Evolutionary conservation across 1,284 basidiomycete genomes (phyloP), one percentile per base, ranked within the genome.

Genomic region (Pseudozyma thailandica): DNA sequence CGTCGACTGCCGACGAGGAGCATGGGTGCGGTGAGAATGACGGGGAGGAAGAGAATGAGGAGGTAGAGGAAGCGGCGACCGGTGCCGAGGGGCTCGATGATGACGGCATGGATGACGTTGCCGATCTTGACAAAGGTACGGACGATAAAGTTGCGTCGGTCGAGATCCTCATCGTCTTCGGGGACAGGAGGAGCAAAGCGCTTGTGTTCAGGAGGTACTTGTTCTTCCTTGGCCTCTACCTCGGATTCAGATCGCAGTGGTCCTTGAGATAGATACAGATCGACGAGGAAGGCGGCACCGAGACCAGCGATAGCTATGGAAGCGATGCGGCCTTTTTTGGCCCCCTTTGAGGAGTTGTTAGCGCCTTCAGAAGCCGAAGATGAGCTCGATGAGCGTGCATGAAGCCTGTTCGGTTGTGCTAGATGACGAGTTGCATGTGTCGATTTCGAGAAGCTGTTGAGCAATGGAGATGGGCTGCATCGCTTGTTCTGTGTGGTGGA

Each of bases 41-140:
- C 92, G 0, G 95, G 95, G 1, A 90, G 84, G 83, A 99, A 98
- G 46, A 98, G 86, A 65, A 87, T 83, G 62, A 91, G 89, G 18
- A 99, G 88, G 75, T 92, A 89, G 31, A 94, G 83, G 84, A 98
- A 98, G 26, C 95, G 88, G 52, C 88, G 85, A 12, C 90, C 87
- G 0, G 93, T 98, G 37, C 91, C 87, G 52, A 98, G 82, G 2
- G 94, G 95, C 81, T 98, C 94, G 86, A 91, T 88, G 77, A 98
- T 84, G 60, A 86, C 86, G 38, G 37, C 53, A 23, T 73, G 56
- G 3, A 80, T 39, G 38, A 71, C 26, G 43, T 60, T 63, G 31
- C 71, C 71, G 12, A 61, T 26, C 41, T 57, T 57, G 50, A 57
- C 31, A 43, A 64, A 51, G 15, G 35, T 28, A 21, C 71, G 64